These are phyloP conservation scores for Phytophthora agathidicida DNA, from an alignment of 352 stramenopile species.

Conservation along the genomic window DNA sequence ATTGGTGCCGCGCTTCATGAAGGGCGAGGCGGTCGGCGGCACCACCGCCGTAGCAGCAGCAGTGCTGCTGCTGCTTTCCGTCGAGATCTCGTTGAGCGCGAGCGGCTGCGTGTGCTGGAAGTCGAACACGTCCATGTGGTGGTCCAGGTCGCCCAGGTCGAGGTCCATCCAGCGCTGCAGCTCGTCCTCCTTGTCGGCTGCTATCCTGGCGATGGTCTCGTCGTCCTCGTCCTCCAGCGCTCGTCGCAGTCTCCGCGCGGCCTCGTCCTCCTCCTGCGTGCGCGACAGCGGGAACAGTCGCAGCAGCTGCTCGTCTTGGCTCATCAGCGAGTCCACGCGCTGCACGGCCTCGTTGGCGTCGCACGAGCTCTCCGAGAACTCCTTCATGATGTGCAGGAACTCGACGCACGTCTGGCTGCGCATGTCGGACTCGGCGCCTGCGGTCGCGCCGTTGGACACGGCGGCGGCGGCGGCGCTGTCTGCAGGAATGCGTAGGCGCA, in stretches of 20 bases:
- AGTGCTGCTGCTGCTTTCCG: not conserved
- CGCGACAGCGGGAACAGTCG: conserved; percentile 53
- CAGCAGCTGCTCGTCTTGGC: conserved; percentile 62
- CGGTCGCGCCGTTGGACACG: not conserved
- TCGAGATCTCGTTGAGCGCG: conserved; percentile 23
- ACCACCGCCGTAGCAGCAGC: conserved; percentile 9
- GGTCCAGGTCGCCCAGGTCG: conserved; percentile 55
- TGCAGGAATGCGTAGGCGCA: conserved; percentile 6
- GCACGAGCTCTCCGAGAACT: conserved; percentile 73
- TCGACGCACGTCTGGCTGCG: conserved; percentile 63
- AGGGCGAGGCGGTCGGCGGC: conserved; percentile 27
- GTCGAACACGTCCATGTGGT: conserved; percentile 66
- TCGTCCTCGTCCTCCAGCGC: conserved; percentile 29
- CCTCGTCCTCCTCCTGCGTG: conserved; percentile 31
- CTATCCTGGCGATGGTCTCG: conserved; percentile 28
- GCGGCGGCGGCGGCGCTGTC: not conserved
- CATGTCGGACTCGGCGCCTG: conserved; percentile 36
- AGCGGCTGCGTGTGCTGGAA: conserved; percentile 44
- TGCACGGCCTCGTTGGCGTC: conserved; percentile 66
- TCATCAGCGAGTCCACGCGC: conserved; percentile 69
- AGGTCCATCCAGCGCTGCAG: conserved; percentile 70
- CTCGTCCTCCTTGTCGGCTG: conserved; percentile 51
- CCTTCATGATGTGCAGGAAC: conserved; percentile 81
- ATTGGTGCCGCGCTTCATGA: conserved; percentile 37
- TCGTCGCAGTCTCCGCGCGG: conserved; percentile 22